Conservation (phyloP, 257 asterid genomes). For the Penstemon barbatus region DNA sequence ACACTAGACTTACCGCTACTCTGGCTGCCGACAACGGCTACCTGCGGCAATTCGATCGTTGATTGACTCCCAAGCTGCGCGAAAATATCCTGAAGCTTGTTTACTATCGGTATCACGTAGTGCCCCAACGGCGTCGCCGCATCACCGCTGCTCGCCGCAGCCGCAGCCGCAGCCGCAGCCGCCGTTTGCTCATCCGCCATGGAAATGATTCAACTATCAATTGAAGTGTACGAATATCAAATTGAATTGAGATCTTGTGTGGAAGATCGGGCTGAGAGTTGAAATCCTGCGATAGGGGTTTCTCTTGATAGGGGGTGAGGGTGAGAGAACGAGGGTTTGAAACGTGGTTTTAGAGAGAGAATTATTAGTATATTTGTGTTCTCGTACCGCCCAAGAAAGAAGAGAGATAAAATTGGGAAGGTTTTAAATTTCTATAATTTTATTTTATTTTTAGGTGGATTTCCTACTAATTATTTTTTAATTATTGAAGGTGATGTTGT, state of each 20-base stretch:
- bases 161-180: not conserved
- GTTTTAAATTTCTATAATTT: not conserved
- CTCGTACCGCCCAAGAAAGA: constrained; percentile 28
- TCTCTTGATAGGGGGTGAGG: constrained; percentile 5
- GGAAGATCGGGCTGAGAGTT: constrained; percentile 22
- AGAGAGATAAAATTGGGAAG: not conserved
- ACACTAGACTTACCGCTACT: constrained; percentile 99
- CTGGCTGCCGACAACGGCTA: constrained; percentile 97
- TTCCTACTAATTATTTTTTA: too few species aligned
- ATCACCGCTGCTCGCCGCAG: not conserved
- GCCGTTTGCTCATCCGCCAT: constrained; percentile 1
- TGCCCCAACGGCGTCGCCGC: constrained; percentile 53
- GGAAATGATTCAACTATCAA: not conserved
- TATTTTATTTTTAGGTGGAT: not conserved
- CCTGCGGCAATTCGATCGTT: constrained; percentile 87
- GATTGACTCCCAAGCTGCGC: constrained; percentile 80
- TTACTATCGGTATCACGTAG: constrained; percentile 79
- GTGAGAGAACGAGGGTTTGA: constrained; percentile 11
- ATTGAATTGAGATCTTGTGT: not conserved
- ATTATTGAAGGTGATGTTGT: not conserved
- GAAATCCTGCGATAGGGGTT: not conserved
- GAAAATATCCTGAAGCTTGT: constrained; percentile 86
- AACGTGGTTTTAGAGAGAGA: not conserved
- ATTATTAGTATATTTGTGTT: not conserved
- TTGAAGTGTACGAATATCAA: not conserved